A percentile compares a stretch with the other conserved stretches of the same genome.
Conservation (phyloP, 306 rosid species). For the Lablab purpureus region DNA sequence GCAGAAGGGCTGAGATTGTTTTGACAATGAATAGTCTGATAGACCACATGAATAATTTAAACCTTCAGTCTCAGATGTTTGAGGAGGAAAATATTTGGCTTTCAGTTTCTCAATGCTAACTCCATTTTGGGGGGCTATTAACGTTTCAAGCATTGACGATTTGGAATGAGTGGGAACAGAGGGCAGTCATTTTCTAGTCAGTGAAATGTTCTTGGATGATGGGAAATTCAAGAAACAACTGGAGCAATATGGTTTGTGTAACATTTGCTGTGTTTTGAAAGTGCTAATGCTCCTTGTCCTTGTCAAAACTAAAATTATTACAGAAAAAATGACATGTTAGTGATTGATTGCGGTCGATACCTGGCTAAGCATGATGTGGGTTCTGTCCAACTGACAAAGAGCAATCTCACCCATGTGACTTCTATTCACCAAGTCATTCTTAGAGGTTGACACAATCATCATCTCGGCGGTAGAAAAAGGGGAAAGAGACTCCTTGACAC, state of each 20-base stretch:
- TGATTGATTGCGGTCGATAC: constrained; percentile 16
- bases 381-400: constrained; percentile 9
- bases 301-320: not conserved
- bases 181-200: not conserved
- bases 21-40: constrained; percentile 58
- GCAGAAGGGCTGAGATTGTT: constrained; percentile 56
- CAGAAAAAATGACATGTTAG: not conserved
- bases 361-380: constrained; percentile 28
- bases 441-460: not conserved
- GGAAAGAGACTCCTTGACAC: not conserved
- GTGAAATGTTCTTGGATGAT: constrained; percentile 1
- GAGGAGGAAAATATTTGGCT: constrained; percentile 48
- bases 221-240: not conserved
- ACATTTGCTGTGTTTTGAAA: constrained; percentile 9
- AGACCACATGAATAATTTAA: constrained; percentile 67
- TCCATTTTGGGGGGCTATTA: not conserved
- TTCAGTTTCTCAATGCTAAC: constrained; percentile 35
- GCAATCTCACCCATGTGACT: not conserved
- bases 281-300: constrained; percentile 5
- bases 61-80: constrained; percentile 46
- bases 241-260: not conserved
- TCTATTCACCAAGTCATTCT: constrained; percentile 1
- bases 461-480: not conserved
- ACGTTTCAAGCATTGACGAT: constrained; percentile 32
- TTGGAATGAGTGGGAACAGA: constrained; percentile 16